phyloP scores from a whole-genome alignment of 495 filamentous ascomycete species.

The Daldinia grandis region DNA sequence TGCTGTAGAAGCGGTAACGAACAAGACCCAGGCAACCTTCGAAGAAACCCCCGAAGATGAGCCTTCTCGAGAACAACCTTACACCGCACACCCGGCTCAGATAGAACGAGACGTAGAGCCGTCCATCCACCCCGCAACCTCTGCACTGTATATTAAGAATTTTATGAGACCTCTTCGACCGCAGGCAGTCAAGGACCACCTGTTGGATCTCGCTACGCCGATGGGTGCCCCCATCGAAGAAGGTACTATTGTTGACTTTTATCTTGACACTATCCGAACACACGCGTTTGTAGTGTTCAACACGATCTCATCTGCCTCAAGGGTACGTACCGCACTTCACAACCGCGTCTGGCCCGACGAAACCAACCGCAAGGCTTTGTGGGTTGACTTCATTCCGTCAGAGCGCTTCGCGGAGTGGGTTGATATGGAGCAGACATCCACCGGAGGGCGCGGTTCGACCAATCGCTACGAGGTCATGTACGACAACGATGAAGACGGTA shows the following conservation, averaged over 20 bases:
- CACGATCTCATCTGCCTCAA: slow-evolving; percentile 72
- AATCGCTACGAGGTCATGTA: slow-evolving; percentile 56
- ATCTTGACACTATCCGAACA: slow-evolving; percentile 83
- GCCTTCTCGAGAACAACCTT: slow-evolving; percentile 49
- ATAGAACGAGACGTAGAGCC: slow-evolving; percentile 62
- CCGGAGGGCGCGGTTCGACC: slow-evolving; percentile 56
- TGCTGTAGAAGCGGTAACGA: slow-evolving; percentile 37
- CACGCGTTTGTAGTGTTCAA: slow-evolving; percentile 84
- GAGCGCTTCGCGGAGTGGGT: slow-evolving; percentile 80
- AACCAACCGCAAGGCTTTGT: slow-evolving; percentile 81
- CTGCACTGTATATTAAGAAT: slow-evolving; percentile 88
- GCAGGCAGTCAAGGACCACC: slow-evolving; percentile 67
- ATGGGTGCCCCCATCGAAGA: slow-evolving; percentile 59
- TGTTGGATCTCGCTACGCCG: slow-evolving; percentile 71
- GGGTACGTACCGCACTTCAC: slow-evolving; percentile 81
- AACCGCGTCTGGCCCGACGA: slow-evolving; percentile 86
- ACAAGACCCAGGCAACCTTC: slow-evolving; percentile 31
- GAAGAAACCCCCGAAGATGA: slow-evolving; percentile 22
- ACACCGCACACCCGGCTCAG: slow-evolving; percentile 31
- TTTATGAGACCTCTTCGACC: slow-evolving; percentile 87
- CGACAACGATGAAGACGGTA: slow-evolving; percentile 63
- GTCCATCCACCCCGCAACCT: slow-evolving; percentile 82
- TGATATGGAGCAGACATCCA: slow-evolving; percentile 66
- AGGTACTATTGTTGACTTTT: slow-evolving; percentile 70
- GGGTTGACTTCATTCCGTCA: slow-evolving; percentile 89